Base-by-base conservation (phyloP, 1,284 basidiomycete genomes). In the Puccinia horiana region DNA sequence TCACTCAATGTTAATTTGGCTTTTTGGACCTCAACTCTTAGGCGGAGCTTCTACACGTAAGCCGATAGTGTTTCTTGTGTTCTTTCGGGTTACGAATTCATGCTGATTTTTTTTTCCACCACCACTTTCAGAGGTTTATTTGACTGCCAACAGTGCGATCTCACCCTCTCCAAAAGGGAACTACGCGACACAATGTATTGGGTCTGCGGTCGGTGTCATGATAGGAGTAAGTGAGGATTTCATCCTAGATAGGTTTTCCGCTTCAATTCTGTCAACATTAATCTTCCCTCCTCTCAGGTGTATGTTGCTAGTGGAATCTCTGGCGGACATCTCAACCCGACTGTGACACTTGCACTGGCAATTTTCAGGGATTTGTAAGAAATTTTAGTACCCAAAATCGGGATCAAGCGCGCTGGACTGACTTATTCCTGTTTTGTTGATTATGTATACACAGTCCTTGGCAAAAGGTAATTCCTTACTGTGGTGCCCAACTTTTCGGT, bases 401-500 rank as follows among this genome's bases (percentile, higher is more conserved):
- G 8, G 23, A 23, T 8, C 12, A 40, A 67, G 20, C 65, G 14
- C 23, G n/a, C n/a, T n/a, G n/a, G 11, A 40, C 26, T 47, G 29
- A 70, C 16, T 4, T 3, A n/a, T 37, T 69, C 20, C n/a, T n/a
- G n/a, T 65, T 65, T 61, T 26, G 26, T 26, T 16, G 12, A 3
- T 11, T 12, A 47, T n/a, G 29, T 37, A n/a, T n/a, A n/a, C 6
- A 29, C 47, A 77, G 76, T 52, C 76, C 76, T 14, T 77, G 76
- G 77, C 63, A 79, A 26, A 70, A 65, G 56, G 77, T 79, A 4
- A 70, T 79, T 54, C 77, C 77, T 20, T 79, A 79, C 40, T 47
- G 49, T 16, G 37, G 29, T 56, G 77, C 63, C 37, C 77, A 79
- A 35, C 26, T 79, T 26, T 52, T 79, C 14, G 77, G 77, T 23